These are phyloP conservation scores for Begonia peltatifolia DNA, from an alignment of 306 rosid genomes.

Conservation along the genomic window DNA sequence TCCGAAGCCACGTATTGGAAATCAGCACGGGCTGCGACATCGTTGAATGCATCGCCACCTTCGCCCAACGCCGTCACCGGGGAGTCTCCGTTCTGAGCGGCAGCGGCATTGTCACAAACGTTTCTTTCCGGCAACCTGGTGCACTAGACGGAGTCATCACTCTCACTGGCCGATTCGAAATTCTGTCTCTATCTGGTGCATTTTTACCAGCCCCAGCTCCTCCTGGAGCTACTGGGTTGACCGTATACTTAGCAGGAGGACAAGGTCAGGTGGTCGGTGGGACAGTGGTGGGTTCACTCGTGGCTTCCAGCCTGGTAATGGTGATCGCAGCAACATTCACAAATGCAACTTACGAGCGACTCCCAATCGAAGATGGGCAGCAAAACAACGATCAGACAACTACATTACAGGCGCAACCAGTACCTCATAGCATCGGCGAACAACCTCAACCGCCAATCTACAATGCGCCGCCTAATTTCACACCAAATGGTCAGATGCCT, in stretches of 20 bases:
- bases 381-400: slow-evolving; percentile 11
- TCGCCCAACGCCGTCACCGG: slow-evolving; percentile 62
- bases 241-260: slow-evolving; percentile 54
- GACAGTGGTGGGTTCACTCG: slow-evolving; percentile 45
- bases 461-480: slow-evolving; percentile 49
- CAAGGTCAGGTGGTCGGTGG: slow-evolving; percentile 93
- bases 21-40: slow-evolving; percentile 57
- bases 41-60: slow-evolving; percentile 42
- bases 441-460: slow-evolving; percentile 30
- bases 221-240: slow-evolving; percentile 52
- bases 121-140: slow-evolving; percentile 53
- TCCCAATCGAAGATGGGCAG: slow-evolving; percentile 52
- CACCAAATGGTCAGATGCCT: slow-evolving; percentile 60
- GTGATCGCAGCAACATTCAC: slow-evolving; percentile 75
- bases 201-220: slow-evolving; percentile 80
- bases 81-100: slow-evolving; percentile 82
- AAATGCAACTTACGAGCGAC: slow-evolving; percentile 67
- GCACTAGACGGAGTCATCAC: slow-evolving; percentile 44
- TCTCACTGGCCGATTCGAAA: slow-evolving; percentile 63
- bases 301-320: slow-evolving; percentile 67
- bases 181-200: slow-evolving; percentile 63
- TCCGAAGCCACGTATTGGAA: slow-evolving; percentile 71
- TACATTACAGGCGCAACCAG: not conserved
- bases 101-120: slow-evolving; percentile 54
- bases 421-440: slow-evolving; percentile 28